Percentiles rank a stretch among this genome's conserved stretches.
phyloP scores from a whole-genome alignment of 768 basidiomycete genomes.

The Mycena epipterygia region DNA sequence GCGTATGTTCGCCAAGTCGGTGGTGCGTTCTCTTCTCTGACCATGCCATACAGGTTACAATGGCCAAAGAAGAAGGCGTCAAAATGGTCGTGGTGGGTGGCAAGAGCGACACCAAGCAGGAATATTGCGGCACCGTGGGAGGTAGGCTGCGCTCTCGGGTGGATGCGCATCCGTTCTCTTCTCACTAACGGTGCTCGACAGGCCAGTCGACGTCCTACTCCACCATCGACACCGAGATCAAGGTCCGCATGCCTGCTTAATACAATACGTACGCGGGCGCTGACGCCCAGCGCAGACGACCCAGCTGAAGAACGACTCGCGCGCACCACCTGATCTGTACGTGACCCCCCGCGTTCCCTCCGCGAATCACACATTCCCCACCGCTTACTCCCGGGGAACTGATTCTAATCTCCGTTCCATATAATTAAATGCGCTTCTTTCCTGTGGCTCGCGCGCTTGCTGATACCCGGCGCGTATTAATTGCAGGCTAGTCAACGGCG shows the following conservation, averaged over 20 bases:
- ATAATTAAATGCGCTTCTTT: not conserved
- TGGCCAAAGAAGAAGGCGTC: constrained; percentile 70
- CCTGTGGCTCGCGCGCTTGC: not conserved
- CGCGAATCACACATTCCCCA: constrained; percentile 11
- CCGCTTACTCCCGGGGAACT: constrained; percentile 16
- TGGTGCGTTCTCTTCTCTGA: not conserved
- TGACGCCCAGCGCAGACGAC: constrained; percentile 52
- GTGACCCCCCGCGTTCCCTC: constrained; percentile 39
- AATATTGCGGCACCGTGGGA: constrained; percentile 73
- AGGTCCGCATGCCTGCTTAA: constrained; percentile 49
- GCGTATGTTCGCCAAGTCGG: constrained; percentile 45
- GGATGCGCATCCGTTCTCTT: too few species aligned
- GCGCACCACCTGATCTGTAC: constrained; percentile 74
- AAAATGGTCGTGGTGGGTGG: constrained; percentile 70
- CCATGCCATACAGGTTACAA: constrained; percentile 63
- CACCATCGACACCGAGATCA: constrained; percentile 71
- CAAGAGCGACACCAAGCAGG: constrained; percentile 58
- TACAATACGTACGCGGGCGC: not conserved
- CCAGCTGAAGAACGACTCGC: constrained; percentile 64
- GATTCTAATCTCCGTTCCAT: constrained; percentile 23
- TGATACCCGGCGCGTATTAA: constrained; percentile 14
- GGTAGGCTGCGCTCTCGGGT: constrained; percentile 41
- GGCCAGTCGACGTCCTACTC: constrained; percentile 71
- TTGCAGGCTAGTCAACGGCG: constrained; percentile 27
- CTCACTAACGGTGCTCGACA: not conserved